Base-by-base conservation (phyloP, 805 yeast genomes). In the Hanseniaspora nectarophila region DNA sequence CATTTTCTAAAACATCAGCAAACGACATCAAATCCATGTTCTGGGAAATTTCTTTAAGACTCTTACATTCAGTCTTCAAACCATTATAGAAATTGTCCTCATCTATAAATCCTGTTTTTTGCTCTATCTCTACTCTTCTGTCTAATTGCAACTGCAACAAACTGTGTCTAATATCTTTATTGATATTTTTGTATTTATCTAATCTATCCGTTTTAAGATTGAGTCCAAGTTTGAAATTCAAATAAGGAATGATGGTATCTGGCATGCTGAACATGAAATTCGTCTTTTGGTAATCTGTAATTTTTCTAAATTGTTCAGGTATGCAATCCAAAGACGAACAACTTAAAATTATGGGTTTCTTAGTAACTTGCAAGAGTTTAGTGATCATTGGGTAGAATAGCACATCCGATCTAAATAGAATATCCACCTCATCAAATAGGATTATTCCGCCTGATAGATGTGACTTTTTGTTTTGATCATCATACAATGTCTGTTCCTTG, bases 371-470 rank as follows among this genome's bases (percentile, higher is more conserved):
- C 37, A 87, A 64, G 13, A 85, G 71, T 45, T 77, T 81, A 43
- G 74, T 76, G 2, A 87, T 72, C 2, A 82, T 78, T 0, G 72
- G 61, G 96, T 97, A 92, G 61, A 90, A 89, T 1, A 79, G 78
- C 53, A 75, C 77, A 59, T 92, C 97, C 31, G 76, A 78, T 38
- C 78, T 86, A 59, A 82, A 86, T 18, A 89, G 63, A 10, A 85
- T 70, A 62, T 90, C 95, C 38, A 85, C 89, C 59, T 90, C 96
- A 58, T 89, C 95, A 54, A 90, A 71, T 32, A 92, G 65, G 4
- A 92, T 80, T 5, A 87, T 68, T 7, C 90, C 88, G 12, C 54
- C 77, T 73, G n/a, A 63, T n/a, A 74, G 74, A 5, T 58, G 57
- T 45, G 57, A 51, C 23, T 34, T 34, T 16, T 15, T 43, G 20